Evolutionary conservation across 2,329 filamentous ascomycete genomes (phyloP), one percentile per base, ranked within the genome.

Genomic region (Albifimbria verrucaria): DNA sequence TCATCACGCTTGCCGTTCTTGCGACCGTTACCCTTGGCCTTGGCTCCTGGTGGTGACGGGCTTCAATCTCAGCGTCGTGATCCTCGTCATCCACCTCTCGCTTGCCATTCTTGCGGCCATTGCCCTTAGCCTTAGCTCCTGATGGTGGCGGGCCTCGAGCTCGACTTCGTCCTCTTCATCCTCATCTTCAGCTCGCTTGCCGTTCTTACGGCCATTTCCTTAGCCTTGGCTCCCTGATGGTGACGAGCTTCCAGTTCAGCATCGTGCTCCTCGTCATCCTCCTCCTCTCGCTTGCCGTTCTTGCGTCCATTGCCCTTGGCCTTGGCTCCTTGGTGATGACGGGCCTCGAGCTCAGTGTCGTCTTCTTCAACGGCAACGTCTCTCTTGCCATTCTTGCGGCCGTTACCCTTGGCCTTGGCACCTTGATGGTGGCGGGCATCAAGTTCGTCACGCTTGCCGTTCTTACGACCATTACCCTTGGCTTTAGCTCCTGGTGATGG

Each of bases 241-340:
- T 45, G 39, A 22, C 32, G 48, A 22, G 26, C 48, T 21, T 42
- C 26, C 7, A 41, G 26, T 15, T 47, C 50, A 15, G 41, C 7
- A 7, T 46, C 43, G 6, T 24, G 9, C 21, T 22, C 22, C 18
- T 46, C 22, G 9, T 46, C 22, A 46, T 46, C 22, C 7, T 24
- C 43, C 22, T 24, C 43, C 39, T 43, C 9, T 9, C 26, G 26
- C 26, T 32, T 32, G 26, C 15, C 26, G 42, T 44, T 43, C 17
- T 43, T 44, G 42, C 42, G 42, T 6, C 42, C 42, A 20, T 44
- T 21, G 42, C 4, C 42, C 5, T 44, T 44, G 42, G n/a, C 51
- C 51, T 57, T 57, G 41, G 48, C 52, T 18, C 42, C 42, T 20
- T 59, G 54, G 26, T 57, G 58, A 44, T 60, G 57, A n/a, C 57